These are phyloP conservation scores for Leishmania amazonensis DNA, from an alignment of 208 protist genomes.

Conservation along the genomic window DNA sequence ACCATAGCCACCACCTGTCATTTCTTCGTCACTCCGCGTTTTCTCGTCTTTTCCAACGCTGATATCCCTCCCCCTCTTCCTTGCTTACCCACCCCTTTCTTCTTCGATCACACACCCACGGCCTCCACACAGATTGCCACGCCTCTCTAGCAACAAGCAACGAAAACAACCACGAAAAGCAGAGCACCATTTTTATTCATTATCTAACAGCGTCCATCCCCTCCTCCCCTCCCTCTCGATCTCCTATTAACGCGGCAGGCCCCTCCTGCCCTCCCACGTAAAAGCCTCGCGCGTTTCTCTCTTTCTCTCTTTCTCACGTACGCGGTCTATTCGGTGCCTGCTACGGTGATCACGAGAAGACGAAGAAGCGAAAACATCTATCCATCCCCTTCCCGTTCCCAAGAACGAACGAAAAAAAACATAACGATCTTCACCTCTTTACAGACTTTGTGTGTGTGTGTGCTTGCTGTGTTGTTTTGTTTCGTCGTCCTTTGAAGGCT, in stretches of 20 bases:
- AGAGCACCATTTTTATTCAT: background rate
- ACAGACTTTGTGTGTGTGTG: background rate
- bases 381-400: no score
- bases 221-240: background rate
- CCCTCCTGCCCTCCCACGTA: background rate
- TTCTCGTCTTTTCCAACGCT: background rate
- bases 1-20: background rate
- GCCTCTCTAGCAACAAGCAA: background rate
- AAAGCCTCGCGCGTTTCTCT: background rate
- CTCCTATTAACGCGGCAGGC: background rate
- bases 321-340: background rate
- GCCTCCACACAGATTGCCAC: background rate
- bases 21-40: background rate
- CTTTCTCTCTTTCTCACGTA: background rate
- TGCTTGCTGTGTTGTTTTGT: background rate
- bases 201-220: background rate
- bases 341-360: background rate
- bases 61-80: background rate
- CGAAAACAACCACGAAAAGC: background rate
- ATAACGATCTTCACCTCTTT: slow-evolving; percentile 6
- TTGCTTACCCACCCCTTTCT: background rate
- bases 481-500: background rate
- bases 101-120: background rate
- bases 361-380: background rate
- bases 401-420: background rate